Evolutionary conservation across 257 asterid genomes (phyloP), one percentile per base, ranked within the genome.

Genomic region (Fraxinus americana): DNA sequence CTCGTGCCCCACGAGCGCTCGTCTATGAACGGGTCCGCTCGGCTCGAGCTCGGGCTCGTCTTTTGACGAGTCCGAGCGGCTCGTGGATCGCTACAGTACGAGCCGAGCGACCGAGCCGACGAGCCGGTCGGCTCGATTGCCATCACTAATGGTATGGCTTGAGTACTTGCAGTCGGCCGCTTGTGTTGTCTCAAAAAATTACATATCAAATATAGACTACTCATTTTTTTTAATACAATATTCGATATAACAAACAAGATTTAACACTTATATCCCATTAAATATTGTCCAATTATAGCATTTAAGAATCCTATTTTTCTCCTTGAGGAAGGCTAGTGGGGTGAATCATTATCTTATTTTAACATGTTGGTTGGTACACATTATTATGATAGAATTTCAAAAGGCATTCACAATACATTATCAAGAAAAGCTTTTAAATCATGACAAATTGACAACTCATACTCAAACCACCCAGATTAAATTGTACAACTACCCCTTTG

Each of bases 281-380:
- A 63, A 10, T 63, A 25, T 63, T 63, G 7, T 63, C 7, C 7
- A 63, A 63, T 63, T 23, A 63, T 63, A 25, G 17, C 25, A 11
- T 27, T 63, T 25, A 10, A 25, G 32, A 25, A 61, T 23, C 25
- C 68, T 61, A 61, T 23, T 61, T 3, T 41, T 41, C 10, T 25
- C 9, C 69, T 12, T 63, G 69, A 63, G 69, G 35, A 63, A 63
- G 69, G 34, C 69, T 23, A 63, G 69, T 63, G 69, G 69, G 35
- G 13, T 27, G 69, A 63, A 63, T 63, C 19, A 63, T 63, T 27
- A 63, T 14, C 14, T 8, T 63, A 63, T 9, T 4, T 59, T 74
- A 16, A 57, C 30, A 70, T 82, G 79, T 69, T 77, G 76, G 85
- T 73, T 73, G 85, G 78, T 77, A 9, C 25, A 11, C 30, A 45